Evolutionary conservation across 257 asterid species (phyloP).

Genomic region (Solanum lycopersicoides): DNA sequence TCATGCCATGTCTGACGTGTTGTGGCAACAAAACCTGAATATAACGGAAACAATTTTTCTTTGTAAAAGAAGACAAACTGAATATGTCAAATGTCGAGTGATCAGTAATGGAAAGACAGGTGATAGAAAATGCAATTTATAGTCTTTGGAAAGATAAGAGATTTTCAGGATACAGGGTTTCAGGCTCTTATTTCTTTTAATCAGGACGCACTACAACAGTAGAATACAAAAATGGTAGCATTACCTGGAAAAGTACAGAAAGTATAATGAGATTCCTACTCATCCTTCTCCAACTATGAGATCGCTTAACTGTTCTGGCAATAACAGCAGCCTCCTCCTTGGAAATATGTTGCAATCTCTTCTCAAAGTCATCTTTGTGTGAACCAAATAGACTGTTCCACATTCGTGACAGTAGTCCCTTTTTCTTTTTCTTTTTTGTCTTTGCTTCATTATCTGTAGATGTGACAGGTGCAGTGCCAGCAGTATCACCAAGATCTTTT

Average conservation of each 20-base stretch:
- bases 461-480: conserved; percentile 14
- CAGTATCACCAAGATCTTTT: conserved; percentile 33
- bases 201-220: background rate
- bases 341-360: conserved; percentile 74
- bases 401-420: conserved; percentile 61
- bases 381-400: conserved; percentile 62
- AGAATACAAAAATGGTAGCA: background rate
- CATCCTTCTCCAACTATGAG: conserved; percentile 53
- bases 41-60: background rate
- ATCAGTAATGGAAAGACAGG: background rate
- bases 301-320: conserved; percentile 51
- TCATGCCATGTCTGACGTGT: background rate
- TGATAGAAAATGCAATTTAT: background rate
- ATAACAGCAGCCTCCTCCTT: conserved; percentile 83
- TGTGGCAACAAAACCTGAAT: background rate
- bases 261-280: conserved; percentile 46
- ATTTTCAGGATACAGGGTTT: background rate
- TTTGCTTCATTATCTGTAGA: conserved; percentile 31
- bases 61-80: background rate
- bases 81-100: background rate
- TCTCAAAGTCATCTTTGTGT: conserved; percentile 72
- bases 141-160: background rate
- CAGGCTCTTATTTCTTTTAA: background rate
- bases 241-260: conserved; percentile 73
- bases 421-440: conserved; percentile 42